Percentiles rank a stretch among this genome's conserved stretches.
Evolutionary conservation across 2,329 filamentous ascomycete species (phyloP).

Genomic region (Fusarium pininemorale): DNA sequence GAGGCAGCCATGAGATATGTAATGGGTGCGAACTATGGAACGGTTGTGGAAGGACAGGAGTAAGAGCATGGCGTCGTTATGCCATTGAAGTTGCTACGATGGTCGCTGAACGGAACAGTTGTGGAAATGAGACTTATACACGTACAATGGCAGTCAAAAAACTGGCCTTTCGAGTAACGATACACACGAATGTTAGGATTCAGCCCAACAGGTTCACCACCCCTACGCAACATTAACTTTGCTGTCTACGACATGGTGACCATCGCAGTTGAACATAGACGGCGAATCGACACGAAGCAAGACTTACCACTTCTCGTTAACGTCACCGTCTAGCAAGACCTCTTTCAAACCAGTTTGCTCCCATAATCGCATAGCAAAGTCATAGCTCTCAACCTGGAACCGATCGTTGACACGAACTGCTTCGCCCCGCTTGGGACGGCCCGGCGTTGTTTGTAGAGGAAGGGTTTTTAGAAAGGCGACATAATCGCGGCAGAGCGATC

Average conservation of each 20-base stretch:
- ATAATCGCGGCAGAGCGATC: constrained; percentile 78
- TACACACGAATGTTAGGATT: constrained; percentile 92
- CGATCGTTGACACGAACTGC: constrained; percentile 90
- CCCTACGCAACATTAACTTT: constrained; percentile 64
- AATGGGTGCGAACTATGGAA: background rate
- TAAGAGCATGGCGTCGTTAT: background rate
- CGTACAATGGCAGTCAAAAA: constrained; percentile 92
- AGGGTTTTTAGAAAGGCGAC: constrained; percentile 75
- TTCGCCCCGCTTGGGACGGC: constrained; percentile 80
- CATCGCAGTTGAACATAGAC: too few species aligned
- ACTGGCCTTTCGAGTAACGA: constrained; percentile 85
- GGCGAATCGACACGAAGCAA: background rate
- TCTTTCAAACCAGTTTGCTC: constrained; percentile 77
- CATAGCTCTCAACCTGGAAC: constrained; percentile 80
- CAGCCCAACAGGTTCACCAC: constrained; percentile 82
- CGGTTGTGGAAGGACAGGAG: background rate
- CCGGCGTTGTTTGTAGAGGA: constrained; percentile 80
- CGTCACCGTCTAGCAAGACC: constrained; percentile 56
- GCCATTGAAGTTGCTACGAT: background rate
- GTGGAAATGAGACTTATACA: background rate
- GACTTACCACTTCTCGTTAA: constrained; percentile 57
- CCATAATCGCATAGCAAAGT: constrained; percentile 82
- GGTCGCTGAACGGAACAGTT: background rate
- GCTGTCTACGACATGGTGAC: background rate
- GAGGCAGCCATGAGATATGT: background rate